Evolutionary conservation across 768 basidiomycete genomes (phyloP).

Genomic region (Termitomyces heimii): DNA sequence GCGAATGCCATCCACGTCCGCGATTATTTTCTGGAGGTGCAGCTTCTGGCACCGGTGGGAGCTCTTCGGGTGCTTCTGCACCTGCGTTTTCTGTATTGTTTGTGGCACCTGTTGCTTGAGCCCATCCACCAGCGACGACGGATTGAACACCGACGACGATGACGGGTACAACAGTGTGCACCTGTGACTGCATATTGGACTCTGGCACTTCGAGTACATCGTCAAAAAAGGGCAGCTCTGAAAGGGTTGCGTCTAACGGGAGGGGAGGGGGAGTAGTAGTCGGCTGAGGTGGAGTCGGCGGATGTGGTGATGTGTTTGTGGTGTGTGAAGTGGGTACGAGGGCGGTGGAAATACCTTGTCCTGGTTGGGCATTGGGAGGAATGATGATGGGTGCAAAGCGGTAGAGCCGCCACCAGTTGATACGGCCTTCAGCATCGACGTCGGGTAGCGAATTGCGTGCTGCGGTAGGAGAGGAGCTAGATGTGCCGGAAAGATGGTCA

Average conservation of each 20-base stretch:
- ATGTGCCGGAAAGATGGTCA: background rate
- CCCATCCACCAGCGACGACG: slow-evolving; percentile 50
- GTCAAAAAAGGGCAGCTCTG: slow-evolving; percentile 14
- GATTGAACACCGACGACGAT: slow-evolving; percentile 82
- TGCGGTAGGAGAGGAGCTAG: background rate
- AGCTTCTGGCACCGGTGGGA: background rate
- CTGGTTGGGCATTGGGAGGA: slow-evolving; percentile 16
- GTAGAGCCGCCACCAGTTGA: slow-evolving; percentile 83
- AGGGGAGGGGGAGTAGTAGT: background rate
- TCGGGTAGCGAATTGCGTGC: slow-evolving; percentile 1
- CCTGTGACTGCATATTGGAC: background rate
- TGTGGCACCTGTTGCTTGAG: slow-evolving; percentile 14
- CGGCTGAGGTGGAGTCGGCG: slow-evolving; percentile 1
- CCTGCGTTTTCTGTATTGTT: background rate
- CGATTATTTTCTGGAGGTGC: background rate
- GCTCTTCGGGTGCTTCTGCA: background rate
- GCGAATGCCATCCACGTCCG: slow-evolving; percentile 44
- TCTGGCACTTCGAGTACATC: slow-evolving; percentile 1
- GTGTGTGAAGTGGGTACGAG: slow-evolving; percentile 9
- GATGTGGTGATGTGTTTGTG: slow-evolving; percentile 13
- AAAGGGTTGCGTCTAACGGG: slow-evolving; percentile 10
- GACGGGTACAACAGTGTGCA: slow-evolving; percentile 63
- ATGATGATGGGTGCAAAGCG: slow-evolving; percentile 66
- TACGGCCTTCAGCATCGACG: slow-evolving; percentile 28
- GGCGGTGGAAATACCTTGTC: slow-evolving; percentile 12